A percentile compares a stretch with the other conserved stretches of the same genome.
Evolutionary conservation across 2,329 filamentous ascomycete species (phyloP).

Genomic region (Alternaria atra): DNA sequence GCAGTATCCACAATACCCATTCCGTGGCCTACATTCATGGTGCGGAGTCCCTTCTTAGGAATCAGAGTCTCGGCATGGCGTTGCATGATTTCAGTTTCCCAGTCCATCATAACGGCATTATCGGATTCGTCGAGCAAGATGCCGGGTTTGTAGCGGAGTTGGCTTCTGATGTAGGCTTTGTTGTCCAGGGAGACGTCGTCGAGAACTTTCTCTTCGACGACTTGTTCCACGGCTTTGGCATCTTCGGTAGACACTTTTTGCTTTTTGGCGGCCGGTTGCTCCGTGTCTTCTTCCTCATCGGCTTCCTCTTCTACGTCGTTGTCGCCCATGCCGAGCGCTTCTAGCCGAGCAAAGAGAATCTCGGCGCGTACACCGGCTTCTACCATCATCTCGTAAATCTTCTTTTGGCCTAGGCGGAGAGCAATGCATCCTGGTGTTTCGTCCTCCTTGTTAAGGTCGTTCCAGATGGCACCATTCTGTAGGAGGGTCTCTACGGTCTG

Average conservation of each 20-base stretch:
- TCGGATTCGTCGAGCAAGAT: slow-evolving; percentile 74
- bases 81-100: slow-evolving; percentile 88
- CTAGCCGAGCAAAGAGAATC: slow-evolving; percentile 47
- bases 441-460: slow-evolving; percentile 49
- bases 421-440: slow-evolving; percentile 52
- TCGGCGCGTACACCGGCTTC: slow-evolving; percentile 50
- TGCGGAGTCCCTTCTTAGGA: slow-evolving; percentile 67
- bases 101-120: slow-evolving; percentile 94
- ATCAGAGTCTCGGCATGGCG: slow-evolving; percentile 75
- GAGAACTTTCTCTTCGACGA: slow-evolving; percentile 34
- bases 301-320: slow-evolving; percentile 31
- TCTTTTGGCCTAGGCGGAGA: slow-evolving; percentile 42
- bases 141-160: slow-evolving; percentile 45
- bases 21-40: slow-evolving; percentile 88
- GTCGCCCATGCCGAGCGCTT: slow-evolving; percentile 41
- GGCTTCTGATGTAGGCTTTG: slow-evolving; percentile 49
- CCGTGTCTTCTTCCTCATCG: slow-evolving; percentile 33
- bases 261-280: slow-evolving; percentile 46
- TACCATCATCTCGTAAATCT: slow-evolving; percentile 50
- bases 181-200: slow-evolving; percentile 52
- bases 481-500: slow-evolving; percentile 45
- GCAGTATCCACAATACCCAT: slow-evolving; percentile 89
- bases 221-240: slow-evolving; percentile 36
- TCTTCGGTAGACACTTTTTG: slow-evolving; percentile 43
- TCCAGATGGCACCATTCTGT: slow-evolving; percentile 52